A percentile compares a stretch with the other conserved stretches of the same genome.
These are phyloP conservation scores for Trichoderma polysporum DNA, from an alignment of 2,329 filamentous ascomycete species.

Conservation along the genomic window DNA sequence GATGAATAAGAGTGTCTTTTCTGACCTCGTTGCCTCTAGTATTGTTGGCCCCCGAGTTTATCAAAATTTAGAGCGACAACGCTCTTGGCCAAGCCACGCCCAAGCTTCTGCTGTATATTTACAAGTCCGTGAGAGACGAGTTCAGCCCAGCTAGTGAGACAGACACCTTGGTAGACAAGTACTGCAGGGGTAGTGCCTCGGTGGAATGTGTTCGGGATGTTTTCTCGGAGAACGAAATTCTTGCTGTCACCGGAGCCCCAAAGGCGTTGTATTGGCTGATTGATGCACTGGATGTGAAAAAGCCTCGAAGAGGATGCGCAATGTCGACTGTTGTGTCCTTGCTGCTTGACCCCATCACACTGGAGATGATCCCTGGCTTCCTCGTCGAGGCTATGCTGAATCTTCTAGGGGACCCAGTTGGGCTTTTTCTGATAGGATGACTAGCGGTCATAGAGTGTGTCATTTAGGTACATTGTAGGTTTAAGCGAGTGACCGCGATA, in stretches of 20 bases:
- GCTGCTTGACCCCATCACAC: slow-evolving; percentile 21
- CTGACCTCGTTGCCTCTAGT: slow-evolving; percentile 27
- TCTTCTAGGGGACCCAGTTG: slow-evolving; percentile 14
- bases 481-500: background rate
- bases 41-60: slow-evolving; percentile 26
- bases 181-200: slow-evolving; percentile 21
- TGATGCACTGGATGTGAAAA: slow-evolving; percentile 19
- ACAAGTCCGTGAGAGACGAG: slow-evolving; percentile 50
- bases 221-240: slow-evolving; percentile 39
- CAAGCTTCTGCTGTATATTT: slow-evolving; percentile 48
- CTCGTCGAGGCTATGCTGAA: slow-evolving; percentile 20
- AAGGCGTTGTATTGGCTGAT: slow-evolving; percentile 25
- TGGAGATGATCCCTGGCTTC: slow-evolving; percentile 22
- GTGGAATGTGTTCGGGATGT: slow-evolving; percentile 43
- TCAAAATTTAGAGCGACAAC: slow-evolving; percentile 32
- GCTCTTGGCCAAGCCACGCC: slow-evolving; percentile 41
- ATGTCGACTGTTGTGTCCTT: slow-evolving; percentile 18
- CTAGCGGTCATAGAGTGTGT: background rate
- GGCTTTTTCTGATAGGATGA: slow-evolving; percentile 1
- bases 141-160: slow-evolving; percentile 45
- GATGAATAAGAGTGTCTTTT: slow-evolving; percentile 23
- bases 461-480: background rate
- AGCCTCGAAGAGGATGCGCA: background rate
- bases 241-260: slow-evolving; percentile 22
- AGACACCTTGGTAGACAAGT: slow-evolving; percentile 42